These are phyloP conservation scores for Phytopythium ostracodes DNA, from an alignment of 352 stramenopile genomes.

Conservation along the genomic window DNA sequence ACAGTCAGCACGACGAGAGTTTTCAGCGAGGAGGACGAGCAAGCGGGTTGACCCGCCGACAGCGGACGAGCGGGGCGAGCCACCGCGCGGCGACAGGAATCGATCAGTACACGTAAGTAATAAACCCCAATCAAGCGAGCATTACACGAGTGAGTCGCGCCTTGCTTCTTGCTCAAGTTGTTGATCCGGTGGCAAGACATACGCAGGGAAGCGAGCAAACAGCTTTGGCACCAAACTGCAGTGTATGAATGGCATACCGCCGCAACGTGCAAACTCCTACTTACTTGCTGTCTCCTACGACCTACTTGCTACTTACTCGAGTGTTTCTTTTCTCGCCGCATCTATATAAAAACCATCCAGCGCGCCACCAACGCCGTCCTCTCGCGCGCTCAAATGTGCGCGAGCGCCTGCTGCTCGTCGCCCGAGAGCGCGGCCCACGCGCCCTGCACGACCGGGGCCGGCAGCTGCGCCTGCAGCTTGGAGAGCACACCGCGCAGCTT, in stretches of 20 bases:
- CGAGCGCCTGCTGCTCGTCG: constrained; percentile 69
- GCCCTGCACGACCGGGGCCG: constrained; percentile 49
- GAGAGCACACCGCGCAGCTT: constrained; percentile 57
- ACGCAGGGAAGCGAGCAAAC: not conserved
- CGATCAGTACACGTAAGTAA: constrained; percentile 9
- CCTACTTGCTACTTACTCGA: constrained; percentile 4
- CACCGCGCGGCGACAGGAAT: constrained; percentile 5
- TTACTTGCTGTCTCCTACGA: constrained; percentile 2
- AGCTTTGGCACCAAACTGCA: not conserved
- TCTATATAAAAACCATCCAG: constrained; percentile 5
- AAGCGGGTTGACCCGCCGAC: not conserved
- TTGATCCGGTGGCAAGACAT: not conserved
- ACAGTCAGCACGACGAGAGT: not conserved
- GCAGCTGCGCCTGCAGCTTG: constrained; percentile 67
- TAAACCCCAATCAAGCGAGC: constrained; percentile 6
- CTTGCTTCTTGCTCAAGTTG: not conserved
- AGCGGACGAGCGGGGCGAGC: no score
- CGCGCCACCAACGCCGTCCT: not conserved
- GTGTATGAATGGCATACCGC: not conserved
- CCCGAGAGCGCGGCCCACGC: constrained; percentile 67
- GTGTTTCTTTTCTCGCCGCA: not conserved
- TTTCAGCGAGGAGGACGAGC: constrained; percentile 10
- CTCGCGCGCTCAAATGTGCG: constrained; percentile 37
- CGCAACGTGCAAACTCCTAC: not conserved
- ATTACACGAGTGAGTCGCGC: not conserved